Evolutionary conservation across 2,329 filamentous ascomycete genomes (phyloP).

Genomic region (Colletotrichum paranaense): DNA sequence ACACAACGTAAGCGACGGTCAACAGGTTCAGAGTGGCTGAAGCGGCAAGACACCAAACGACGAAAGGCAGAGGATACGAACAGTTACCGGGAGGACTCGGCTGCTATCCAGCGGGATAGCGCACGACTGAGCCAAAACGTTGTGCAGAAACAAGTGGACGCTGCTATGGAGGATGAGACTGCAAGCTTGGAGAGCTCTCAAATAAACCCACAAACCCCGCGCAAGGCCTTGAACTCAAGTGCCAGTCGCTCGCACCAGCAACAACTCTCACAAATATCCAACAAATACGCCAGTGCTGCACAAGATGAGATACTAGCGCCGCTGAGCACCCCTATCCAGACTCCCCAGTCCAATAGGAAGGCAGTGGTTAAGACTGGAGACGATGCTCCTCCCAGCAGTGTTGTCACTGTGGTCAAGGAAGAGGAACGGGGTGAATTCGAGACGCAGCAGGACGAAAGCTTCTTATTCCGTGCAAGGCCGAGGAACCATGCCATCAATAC

Average conservation of each 20-base stretch:
- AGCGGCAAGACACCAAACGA: slow-evolving; percentile 44
- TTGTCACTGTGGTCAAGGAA: neutral
- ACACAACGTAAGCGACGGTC: slow-evolving; percentile 37
- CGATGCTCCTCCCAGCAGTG: neutral
- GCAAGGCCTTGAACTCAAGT: neutral
- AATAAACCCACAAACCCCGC: neutral
- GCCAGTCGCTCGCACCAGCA: neutral
- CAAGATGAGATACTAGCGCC: neutral
- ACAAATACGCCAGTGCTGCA: neutral
- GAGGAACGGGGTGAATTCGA: slow-evolving; percentile 27
- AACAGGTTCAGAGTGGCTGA: slow-evolving; percentile 47
- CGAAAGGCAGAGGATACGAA: slow-evolving; percentile 17
- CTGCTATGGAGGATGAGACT: neutral
- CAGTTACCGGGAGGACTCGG: neutral
- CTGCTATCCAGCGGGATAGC: neutral
- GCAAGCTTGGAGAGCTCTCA: neutral
- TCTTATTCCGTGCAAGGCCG: slow-evolving; percentile 43
- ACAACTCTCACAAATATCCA: neutral
- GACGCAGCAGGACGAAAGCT: slow-evolving; percentile 48
- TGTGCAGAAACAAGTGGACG: neutral
- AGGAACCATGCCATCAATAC: neutral
- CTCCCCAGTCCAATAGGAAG: slow-evolving; percentile 19
- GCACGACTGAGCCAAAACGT: neutral
- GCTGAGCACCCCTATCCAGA: slow-evolving; percentile 28
- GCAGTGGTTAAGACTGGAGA: neutral